These are phyloP conservation scores for Botrytis medusae DNA, from an alignment of 2,329 filamentous ascomycete genomes.

Conservation along the genomic window DNA sequence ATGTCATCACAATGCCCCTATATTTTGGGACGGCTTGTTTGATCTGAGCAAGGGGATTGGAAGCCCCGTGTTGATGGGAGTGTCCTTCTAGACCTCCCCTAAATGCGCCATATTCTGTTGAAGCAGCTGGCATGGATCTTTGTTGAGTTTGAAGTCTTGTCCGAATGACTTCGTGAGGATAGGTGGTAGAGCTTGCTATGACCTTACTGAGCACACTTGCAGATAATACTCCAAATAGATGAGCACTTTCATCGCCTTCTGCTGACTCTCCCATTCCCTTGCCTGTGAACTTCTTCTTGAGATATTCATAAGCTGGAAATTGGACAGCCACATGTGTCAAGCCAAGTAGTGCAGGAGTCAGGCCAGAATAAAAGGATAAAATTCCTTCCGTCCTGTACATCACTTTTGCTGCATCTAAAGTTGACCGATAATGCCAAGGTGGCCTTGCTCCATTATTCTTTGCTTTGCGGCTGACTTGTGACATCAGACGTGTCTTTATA, in stretches of 20 bases:
- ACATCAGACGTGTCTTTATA: constrained; percentile 98
- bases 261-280: constrained; percentile 73
- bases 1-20: constrained; percentile 76
- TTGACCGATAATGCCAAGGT: constrained; percentile 91
- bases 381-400: constrained; percentile 94
- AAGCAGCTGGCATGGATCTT: constrained; percentile 58
- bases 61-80: constrained; percentile 26
- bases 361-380: constrained; percentile 88
- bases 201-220: constrained; percentile 94
- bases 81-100: constrained; percentile 37
- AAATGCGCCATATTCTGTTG: constrained; percentile 52
- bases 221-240: constrained; percentile 80
- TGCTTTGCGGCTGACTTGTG: constrained; percentile 67
- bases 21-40: constrained; percentile 53
- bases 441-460: constrained; percentile 56
- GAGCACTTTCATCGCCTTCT: constrained; percentile 58
- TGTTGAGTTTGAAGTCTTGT: constrained; percentile 94
- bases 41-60: constrained; percentile 36
- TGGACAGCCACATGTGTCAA: constrained; percentile 95
- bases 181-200: constrained; percentile 90
- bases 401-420: constrained; percentile 86
- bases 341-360: constrained; percentile 87
- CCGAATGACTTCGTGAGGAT: constrained; percentile 94
- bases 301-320: constrained; percentile 91
- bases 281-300: constrained; percentile 89